A percentile compares a stretch with the other conserved stretches of the same genome.
Conservation (phyloP, 805 yeast species). For the Hyphopichia homilentoma region DNA sequence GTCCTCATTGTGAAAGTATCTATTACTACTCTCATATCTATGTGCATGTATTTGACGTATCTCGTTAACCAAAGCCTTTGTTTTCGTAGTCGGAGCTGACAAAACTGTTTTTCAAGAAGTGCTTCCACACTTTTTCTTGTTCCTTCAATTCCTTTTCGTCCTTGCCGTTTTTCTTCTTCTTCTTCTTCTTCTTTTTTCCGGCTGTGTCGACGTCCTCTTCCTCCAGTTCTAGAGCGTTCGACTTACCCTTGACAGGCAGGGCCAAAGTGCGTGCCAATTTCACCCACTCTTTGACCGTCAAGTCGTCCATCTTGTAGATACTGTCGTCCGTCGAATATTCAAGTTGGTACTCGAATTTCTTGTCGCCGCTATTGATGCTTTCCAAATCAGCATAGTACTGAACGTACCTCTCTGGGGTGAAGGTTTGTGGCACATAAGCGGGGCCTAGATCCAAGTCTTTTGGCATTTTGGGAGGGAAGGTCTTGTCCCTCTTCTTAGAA, state of each 20-base stretch:
- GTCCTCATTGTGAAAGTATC: too few relatives aligned
- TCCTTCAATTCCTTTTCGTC: slow-evolving; percentile 7
- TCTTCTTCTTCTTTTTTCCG: slow-evolving; percentile 6
- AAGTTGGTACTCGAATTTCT: slow-evolving; percentile 53
- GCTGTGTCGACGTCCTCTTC: slow-evolving; percentile 1
- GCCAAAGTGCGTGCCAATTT: slow-evolving; percentile 53
- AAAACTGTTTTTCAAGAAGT: slow-evolving; percentile 57
- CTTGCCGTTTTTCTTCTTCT: slow-evolving; percentile 9
- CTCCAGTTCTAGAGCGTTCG: slow-evolving; percentile 3
- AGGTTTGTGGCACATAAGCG: slow-evolving; percentile 65
- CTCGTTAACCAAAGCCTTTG: slow-evolving; percentile 35
- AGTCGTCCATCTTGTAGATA: slow-evolving; percentile 48
- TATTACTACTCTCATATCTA: too few relatives aligned
- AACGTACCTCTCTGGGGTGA: slow-evolving; percentile 67
- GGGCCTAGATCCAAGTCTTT: slow-evolving; percentile 59
- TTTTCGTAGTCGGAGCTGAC: slow-evolving; percentile 63
- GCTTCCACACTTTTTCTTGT: slow-evolving; percentile 45
- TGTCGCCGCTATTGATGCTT: slow-evolving; percentile 40
- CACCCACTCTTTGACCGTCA: slow-evolving; percentile 63
- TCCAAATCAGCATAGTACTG: slow-evolving; percentile 71
- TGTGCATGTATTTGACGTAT: too few relatives aligned
- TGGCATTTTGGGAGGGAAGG: slow-evolving; percentile 64
- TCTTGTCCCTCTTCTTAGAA: slow-evolving; percentile 44
- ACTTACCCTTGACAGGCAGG: slow-evolving; percentile 26
- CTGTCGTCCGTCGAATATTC: slow-evolving; percentile 69